Evolutionary conservation across 2,329 filamentous ascomycete species (phyloP).

Genomic region (Ophiosphaerella herpotricha): DNA sequence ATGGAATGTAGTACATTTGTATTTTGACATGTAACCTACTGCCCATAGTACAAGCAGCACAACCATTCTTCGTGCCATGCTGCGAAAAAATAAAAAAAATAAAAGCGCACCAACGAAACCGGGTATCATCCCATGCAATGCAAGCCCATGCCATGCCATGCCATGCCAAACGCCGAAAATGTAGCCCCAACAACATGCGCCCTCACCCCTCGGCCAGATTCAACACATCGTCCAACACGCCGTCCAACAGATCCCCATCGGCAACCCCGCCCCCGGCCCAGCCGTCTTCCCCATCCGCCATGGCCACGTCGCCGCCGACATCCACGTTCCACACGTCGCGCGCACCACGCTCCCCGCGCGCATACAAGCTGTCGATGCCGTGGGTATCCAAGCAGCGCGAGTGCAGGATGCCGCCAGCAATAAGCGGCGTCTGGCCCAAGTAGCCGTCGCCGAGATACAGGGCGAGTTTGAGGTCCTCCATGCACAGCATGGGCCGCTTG

Average conservation of each 20-base stretch:
- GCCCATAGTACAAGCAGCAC: neutral
- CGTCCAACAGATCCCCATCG: constrained; percentile 34
- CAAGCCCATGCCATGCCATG: neutral
- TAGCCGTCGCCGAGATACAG: constrained; percentile 76
- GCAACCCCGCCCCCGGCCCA: constrained; percentile 48
- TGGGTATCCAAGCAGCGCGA: constrained; percentile 68
- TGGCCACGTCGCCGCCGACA: constrained; percentile 25
- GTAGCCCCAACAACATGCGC: neutral
- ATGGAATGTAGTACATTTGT: no score
- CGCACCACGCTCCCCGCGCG: neutral
- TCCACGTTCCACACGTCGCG: constrained; percentile 23
- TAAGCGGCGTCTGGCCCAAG: constrained; percentile 75
- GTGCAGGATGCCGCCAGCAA: constrained; percentile 69
- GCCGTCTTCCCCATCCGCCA: constrained; percentile 42
- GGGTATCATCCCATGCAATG: constrained; percentile 23
- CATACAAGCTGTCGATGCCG: constrained; percentile 35
- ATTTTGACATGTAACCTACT: neutral
- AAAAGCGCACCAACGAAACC: constrained; percentile 3
- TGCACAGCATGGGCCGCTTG: constrained; percentile 71
- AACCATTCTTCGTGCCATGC: no score
- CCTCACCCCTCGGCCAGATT: constrained; percentile 25
- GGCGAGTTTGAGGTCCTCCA: constrained; percentile 78
- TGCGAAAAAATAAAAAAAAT: neutral
- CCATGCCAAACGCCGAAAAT: neutral
- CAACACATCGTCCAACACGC: constrained; percentile 47